A percentile compares a stretch with the other conserved stretches of the same genome.
These are phyloP conservation scores for Sistotremastrum suecicum DNA, from an alignment of 768 basidiomycete genomes.

Conservation along the genomic window DNA sequence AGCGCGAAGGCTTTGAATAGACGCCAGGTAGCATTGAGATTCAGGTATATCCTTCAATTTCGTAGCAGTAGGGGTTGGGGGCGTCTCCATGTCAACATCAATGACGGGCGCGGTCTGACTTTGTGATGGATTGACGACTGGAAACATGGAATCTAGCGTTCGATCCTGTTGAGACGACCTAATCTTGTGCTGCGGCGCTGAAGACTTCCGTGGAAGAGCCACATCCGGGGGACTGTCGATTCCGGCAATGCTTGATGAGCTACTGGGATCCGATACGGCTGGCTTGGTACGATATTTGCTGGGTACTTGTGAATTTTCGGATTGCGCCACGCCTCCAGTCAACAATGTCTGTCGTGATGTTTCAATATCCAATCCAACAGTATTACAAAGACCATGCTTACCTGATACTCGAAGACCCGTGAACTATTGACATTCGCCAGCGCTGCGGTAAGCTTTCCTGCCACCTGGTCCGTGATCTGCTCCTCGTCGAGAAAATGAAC, in stretches of 20 bases:
- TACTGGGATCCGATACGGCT: too few species aligned
- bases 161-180: slow-evolving; percentile 78
- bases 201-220: background rate
- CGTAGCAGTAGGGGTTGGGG: slow-evolving; percentile 6
- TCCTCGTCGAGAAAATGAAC: slow-evolving; percentile 93
- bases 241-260: too few species aligned
- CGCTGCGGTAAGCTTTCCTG: slow-evolving; percentile 54
- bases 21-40: slow-evolving; percentile 64
- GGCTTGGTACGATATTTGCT: background rate
- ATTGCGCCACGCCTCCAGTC: slow-evolving; percentile 34
- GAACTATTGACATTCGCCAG: slow-evolving; percentile 34
- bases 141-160: slow-evolving; percentile 93
- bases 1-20: slow-evolving; percentile 53
- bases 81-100: background rate
- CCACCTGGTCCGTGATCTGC: slow-evolving; percentile 60
- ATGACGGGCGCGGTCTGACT: slow-evolving; percentile 6
- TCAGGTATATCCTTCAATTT: slow-evolving; percentile 48
- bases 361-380: background rate
- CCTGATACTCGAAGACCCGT: slow-evolving; percentile 61
- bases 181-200: slow-evolving; percentile 76
- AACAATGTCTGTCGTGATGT: slow-evolving; percentile 35
- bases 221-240: too few species aligned
- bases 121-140: slow-evolving; percentile 41
- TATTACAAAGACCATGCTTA: slow-evolving; percentile 9
- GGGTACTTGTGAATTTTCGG: background rate